Conservation (phyloP, 139 green algal species). For the Closterium sp. region DNA sequence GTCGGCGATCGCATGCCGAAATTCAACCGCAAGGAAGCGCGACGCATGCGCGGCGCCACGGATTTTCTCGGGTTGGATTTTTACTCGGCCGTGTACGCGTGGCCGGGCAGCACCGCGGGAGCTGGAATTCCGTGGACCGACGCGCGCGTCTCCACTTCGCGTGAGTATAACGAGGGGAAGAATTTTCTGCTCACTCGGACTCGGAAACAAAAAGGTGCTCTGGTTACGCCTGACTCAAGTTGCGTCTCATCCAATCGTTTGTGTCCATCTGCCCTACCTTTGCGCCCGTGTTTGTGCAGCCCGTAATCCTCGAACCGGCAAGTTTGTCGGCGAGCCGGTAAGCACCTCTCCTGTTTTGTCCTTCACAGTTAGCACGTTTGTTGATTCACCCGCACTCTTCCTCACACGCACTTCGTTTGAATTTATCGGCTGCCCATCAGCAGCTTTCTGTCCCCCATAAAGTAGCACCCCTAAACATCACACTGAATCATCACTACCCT, state of each 20-base stretch:
- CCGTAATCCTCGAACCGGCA: background rate
- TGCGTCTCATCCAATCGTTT: background rate
- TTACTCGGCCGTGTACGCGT: conserved; percentile 9
- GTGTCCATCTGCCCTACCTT: background rate
- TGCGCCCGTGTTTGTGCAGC: background rate
- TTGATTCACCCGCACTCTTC: no score
- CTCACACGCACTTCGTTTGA: no score
- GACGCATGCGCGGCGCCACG: background rate
- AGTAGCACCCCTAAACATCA: no score
- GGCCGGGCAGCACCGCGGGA: background rate
- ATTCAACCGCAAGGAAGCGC: conserved; percentile 5
- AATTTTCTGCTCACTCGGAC: no score
- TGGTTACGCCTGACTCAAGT: no score
- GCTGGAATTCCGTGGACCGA: background rate
- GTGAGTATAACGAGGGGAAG: conserved; percentile 13
- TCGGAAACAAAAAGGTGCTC: no score
- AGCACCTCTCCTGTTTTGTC: background rate
- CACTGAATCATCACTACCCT: background rate
- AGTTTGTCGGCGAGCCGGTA: background rate
- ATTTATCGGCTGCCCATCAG: no score
- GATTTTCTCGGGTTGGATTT: conserved; percentile 33
- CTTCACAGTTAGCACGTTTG: no score
- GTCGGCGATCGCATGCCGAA: background rate
- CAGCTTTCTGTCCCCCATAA: no score
- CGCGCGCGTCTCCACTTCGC: conserved; percentile 6